Evolutionary conservation across 2,329 filamentous ascomycete species (phyloP), one percentile per base, ranked within the genome.

Genomic region (Fusarium nanum): DNA sequence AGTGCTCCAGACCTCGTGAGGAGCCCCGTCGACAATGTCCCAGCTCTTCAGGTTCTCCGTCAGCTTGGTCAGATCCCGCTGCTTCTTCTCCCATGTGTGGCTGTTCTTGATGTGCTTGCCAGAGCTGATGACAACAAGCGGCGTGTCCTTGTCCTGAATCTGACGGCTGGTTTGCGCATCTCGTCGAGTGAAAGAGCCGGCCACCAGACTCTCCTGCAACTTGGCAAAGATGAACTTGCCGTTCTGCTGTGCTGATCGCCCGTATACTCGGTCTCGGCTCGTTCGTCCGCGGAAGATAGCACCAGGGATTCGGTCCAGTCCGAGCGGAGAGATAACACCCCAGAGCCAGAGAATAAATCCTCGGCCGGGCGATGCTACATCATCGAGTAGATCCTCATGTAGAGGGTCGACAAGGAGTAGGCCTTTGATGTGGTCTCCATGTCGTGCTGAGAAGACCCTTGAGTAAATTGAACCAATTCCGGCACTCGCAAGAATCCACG

Each of bases 141-240:
- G 91, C 16, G 92, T 92, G 61, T 92, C 84, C n/a, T 85, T 85
- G 61, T 87, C 86, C 80, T 97, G 93, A 56, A 98, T 96, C 48
- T 91, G 90, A 23, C 92, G 86, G 61, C 93, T 93, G 63, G 90
- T 92, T 46, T 86, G 83, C 20, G 97, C 89, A 76, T 99, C 96
- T 34, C 92, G 92, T 78, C 90, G 91, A 16, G 93, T 93, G 72
- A 98, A 88, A 1, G 92, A 93, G 70, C 90, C 88, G 1, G 94
- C 94, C 32, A 98, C 93, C 2, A 98, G 85, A 70, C 91, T 95
- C 82, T 99, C 96, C 81, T 99, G 96, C 59, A 99, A 85, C 80
- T 94, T 93, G 7, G 94, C 92, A 78, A 97, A 97, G 79, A 98
- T 91, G 78, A 88, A 91, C 78, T 94, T 97, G 66, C 92, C 93